Evolutionary conservation across 345 rosid genomes (phyloP).

Genomic region (Turritis glabra): DNA sequence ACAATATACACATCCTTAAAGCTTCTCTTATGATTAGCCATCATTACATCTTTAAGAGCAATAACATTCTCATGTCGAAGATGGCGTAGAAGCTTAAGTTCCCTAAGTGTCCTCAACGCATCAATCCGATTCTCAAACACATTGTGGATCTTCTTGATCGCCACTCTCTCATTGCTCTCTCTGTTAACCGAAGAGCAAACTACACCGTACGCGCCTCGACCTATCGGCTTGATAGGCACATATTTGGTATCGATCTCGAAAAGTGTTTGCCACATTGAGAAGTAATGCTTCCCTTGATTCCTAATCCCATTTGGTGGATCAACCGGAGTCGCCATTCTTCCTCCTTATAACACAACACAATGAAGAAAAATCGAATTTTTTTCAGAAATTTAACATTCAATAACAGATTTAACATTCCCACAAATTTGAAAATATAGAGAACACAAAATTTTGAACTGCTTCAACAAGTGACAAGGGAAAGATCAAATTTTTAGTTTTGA

Average conservation of each 20-base stretch:
- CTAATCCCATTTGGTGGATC: conserved; percentile 80
- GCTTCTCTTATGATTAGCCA: conserved; percentile 65
- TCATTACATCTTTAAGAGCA: conserved; percentile 82
- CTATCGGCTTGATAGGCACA: conserved; percentile 85
- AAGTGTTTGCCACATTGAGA: conserved; percentile 84
- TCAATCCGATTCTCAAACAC: conserved; percentile 77
- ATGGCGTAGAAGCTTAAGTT: conserved; percentile 81
- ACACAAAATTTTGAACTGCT: not conserved
- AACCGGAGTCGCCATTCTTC: conserved; percentile 80
- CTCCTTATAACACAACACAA: not conserved
- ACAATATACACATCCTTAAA: conserved; percentile 88
- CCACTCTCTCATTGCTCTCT: conserved; percentile 77
- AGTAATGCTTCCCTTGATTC: conserved; percentile 72
- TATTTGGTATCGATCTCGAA: conserved; percentile 89
- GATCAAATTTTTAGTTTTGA: not conserved
- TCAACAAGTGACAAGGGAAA: not conserved
- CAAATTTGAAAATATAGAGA: conserved; percentile 9
- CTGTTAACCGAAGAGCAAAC: conserved; percentile 79
- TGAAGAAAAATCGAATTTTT: not conserved
- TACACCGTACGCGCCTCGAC: conserved; percentile 81
- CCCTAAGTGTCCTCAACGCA: conserved; percentile 76
- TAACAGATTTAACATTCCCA: not conserved
- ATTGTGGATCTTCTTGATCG: conserved; percentile 81
- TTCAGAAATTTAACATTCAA: not conserved
- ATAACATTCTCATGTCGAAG: conserved; percentile 82